Evolutionary conservation across 139 green algal genomes (phyloP).

Genomic region (Chlamydomonas sp.): DNA sequence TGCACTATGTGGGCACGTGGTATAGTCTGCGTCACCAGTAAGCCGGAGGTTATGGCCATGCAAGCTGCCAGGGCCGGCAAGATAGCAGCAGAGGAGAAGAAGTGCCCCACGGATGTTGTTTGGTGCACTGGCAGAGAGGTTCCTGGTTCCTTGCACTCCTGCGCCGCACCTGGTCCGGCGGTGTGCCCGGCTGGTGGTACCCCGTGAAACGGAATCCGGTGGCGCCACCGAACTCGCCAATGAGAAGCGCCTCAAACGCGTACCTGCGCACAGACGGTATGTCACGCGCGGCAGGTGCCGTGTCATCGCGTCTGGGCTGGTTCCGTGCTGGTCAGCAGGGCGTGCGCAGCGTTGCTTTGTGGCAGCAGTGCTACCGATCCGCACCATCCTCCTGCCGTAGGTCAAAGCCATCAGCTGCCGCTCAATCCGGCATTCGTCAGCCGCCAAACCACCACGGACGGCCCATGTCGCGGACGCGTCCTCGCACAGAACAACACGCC

Average conservation of each 20-base stretch:
- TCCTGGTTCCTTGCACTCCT: neutral
- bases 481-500: neutral
- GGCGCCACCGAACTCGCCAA: constrained; percentile 74
- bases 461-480: neutral
- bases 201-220: constrained; percentile 68
- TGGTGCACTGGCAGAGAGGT: neutral
- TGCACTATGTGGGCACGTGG: neutral
- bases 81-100: neutral
- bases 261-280: constrained; percentile 48
- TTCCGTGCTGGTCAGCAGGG: too few species aligned
- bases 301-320: too few species aligned
- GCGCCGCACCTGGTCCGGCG: constrained; percentile 27
- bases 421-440: neutral
- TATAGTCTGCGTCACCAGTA: too few species aligned
- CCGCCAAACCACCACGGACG: neutral
- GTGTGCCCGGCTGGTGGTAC: constrained; percentile 57
- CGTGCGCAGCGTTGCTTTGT: too few species aligned
- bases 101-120: neutral
- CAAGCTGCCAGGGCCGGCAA: neutral
- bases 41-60: too few species aligned
- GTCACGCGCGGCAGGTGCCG: too few species aligned
- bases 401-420: too few species aligned
- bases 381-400: too few species aligned
- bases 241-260: constrained; percentile 74
- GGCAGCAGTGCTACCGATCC: too few species aligned